Conservation (phyloP, 305 asterid species). For the Ajuga reptans region DNA sequence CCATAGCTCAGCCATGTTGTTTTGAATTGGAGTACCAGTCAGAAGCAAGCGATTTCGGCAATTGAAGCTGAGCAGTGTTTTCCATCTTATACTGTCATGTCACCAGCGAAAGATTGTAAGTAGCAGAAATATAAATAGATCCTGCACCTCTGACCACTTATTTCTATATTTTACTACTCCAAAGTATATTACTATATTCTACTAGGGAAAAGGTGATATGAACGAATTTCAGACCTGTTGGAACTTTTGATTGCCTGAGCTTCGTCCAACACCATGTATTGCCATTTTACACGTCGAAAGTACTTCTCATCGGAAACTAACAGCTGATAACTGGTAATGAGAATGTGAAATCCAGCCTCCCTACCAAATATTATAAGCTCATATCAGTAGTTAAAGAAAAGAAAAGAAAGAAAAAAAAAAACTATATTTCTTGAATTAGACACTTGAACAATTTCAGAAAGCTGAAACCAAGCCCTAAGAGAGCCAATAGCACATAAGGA, state of each 20-base stretch:
- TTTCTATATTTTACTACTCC: neutral
- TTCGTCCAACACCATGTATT: conserved; percentile 98
- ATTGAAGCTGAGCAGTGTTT: conserved; percentile 91
- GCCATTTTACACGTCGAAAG: conserved; percentile 96
- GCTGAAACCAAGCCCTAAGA: neutral
- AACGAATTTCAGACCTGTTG: conserved; percentile 52
- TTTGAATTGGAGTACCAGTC: conserved; percentile 96
- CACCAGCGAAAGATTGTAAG: conserved; percentile 27
- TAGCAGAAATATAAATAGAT: conserved; percentile 4
- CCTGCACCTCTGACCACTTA: too few relatives aligned
- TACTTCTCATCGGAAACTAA: conserved; percentile 86
- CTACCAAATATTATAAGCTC: conserved; percentile 35
- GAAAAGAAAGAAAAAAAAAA: neutral
- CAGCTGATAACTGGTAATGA: conserved; percentile 92
- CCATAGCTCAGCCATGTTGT: conserved; percentile 98
- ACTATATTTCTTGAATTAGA: neutral
- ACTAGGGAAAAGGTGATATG: neutral
- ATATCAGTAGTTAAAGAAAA: conserved; percentile 7
- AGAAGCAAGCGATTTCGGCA: conserved; percentile 95
- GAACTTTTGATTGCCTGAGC: conserved; percentile 98
- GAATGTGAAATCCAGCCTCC: conserved; percentile 97
- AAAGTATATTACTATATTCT: neutral
- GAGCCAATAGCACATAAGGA: neutral
- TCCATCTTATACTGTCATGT: conserved; percentile 89
- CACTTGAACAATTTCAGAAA: neutral